Evolutionary conservation across 352 stramenopile species (phyloP), one percentile per base, ranked within the genome.

Genomic region (Globisporangium paddicum): DNA sequence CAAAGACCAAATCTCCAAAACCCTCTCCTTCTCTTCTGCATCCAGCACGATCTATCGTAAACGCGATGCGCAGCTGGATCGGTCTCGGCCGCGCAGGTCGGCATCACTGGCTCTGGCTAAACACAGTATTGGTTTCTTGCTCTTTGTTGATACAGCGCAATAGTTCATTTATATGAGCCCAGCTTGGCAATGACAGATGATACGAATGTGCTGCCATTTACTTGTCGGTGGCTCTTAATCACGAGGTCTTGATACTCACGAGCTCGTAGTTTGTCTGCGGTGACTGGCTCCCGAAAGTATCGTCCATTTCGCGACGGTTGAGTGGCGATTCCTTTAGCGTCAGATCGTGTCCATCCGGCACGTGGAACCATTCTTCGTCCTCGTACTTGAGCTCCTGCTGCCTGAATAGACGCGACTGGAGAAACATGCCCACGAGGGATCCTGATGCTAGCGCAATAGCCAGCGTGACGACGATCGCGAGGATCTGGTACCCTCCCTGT

Each of bases 291-390:
- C n/a, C 40, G 8, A 40, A 45, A 0, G 48, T 55, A 41, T 6
- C 30, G 5, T 53, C 38, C 40, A 53, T 9, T 19, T 48, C 49
- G 23, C 25, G 50, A 5, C 16, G 19, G 18, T 16, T 37, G 11
- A 11, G 58, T 4, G 49, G 58, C 7, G 49, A 54, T n/a, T 57
- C 50, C 16, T 5, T 10, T 19, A 48, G 16, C 10, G 41, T 21
- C 18, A 54, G 25, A 3, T 38, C 49, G 1, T 40, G 28, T 11
- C 55, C 21, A 0, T 18, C 30, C 14, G 75, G 73, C 50, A 85
- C 52, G 47, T 85, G 69, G 68, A 89, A 89, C 75, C 75, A 87
- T 64, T 87, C 79, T 23, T 83, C 67, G 56, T 89, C 77, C 18
- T 87, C 75, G 55, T 82, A 89, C 57, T 87, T 80, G 37, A 64